A percentile compares a stretch with the other conserved stretches of the same genome.
Evolutionary conservation across 2,329 filamentous ascomycete genomes (phyloP).

Genomic region (Zarea fungicola): DNA sequence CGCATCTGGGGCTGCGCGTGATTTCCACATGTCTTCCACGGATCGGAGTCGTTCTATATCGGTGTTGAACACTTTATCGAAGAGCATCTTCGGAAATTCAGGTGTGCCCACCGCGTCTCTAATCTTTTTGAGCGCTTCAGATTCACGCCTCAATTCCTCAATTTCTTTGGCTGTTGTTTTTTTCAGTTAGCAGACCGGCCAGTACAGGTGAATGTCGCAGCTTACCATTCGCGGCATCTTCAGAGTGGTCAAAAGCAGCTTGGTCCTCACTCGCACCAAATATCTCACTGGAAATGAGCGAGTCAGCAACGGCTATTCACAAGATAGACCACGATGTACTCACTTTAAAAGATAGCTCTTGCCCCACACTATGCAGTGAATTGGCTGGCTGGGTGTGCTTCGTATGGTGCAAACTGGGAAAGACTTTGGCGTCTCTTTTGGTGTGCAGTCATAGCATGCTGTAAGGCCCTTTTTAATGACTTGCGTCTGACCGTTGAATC

Average conservation of each 20-base stretch:
- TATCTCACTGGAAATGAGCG: slow-evolving; percentile 52
- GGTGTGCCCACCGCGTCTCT: slow-evolving; percentile 72
- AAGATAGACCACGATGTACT: slow-evolving; percentile 16
- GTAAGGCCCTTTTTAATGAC: slow-evolving; percentile 89
- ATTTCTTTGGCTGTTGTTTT: slow-evolving; percentile 63
- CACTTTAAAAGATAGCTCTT: slow-evolving; percentile 89
- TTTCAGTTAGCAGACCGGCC: slow-evolving; percentile 12
- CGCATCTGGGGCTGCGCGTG: slow-evolving; percentile 65
- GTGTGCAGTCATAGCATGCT: slow-evolving; percentile 92
- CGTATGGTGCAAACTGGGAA: slow-evolving; percentile 97
- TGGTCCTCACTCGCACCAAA: slow-evolving; percentile 91
- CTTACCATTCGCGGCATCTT: slow-evolving; percentile 72
- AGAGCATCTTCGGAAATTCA: slow-evolving; percentile 73
- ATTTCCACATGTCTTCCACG: slow-evolving; percentile 97
- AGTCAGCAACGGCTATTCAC: background rate
- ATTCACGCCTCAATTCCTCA: slow-evolving; percentile 77
- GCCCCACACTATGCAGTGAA: slow-evolving; percentile 98
- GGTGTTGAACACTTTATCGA: slow-evolving; percentile 85
- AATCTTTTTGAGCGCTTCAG: slow-evolving; percentile 77
- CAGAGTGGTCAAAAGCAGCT: slow-evolving; percentile 70
- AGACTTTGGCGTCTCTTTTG: slow-evolving; percentile 84
- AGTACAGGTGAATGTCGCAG: slow-evolving; percentile 13
- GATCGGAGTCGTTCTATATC: slow-evolving; percentile 78
- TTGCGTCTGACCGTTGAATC: slow-evolving; percentile 96
- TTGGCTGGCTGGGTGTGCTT: slow-evolving; percentile 91